Evolutionary conservation across 2,329 filamentous ascomycete species (phyloP), one percentile per base, ranked within the genome.

Genomic region (Talaromyces islandicus): DNA sequence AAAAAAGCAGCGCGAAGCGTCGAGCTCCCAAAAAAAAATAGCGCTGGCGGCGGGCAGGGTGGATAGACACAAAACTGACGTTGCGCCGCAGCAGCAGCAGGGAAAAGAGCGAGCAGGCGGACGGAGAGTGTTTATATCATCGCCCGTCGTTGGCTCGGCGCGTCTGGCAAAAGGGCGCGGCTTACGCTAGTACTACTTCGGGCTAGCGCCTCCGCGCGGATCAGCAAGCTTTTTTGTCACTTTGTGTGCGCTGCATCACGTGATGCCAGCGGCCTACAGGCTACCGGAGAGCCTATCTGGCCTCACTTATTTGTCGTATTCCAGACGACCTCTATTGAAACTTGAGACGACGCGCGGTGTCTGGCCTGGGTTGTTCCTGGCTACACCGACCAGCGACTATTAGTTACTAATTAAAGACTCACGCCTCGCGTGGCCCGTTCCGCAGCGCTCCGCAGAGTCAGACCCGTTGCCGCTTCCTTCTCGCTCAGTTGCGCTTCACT

Each of bases 91-190:
- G 57, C 38, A 30, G 56, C 21, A 17, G 21, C 48, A 35, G 41
- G 50, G 29, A 24, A n/a, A 55, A 55, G 53, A 24, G 56, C 21
- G 19, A 41, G 51, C 35, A n/a, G 48, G 32, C 43, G 43, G 52
- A 57, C 54, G 48, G 41, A 72, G 72, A 69, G 70, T 74, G 75
- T 77, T 77, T 77, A 77, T 77, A 77, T 77, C 74, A 77, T 77
- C 74, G 73, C 67, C 67, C 66, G 66, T 69, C 68, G 70, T 71
- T 66, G 60, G 67, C 65, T 69, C 69, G 69, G 67, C 74, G 74
- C 73, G 73, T 70, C 73, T 71, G 74, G 75, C 73, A 72, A 74
- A 38, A 24, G 27, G 73, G 68, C 70, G 65, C 68, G 66, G 64
- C 66, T n/a, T 27, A 54, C 66, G 58, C 73, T 75, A 75, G 66